Conservation (phyloP, 2,329 filamentous ascomycete genomes). For the Sphaerulina musiva region DNA sequence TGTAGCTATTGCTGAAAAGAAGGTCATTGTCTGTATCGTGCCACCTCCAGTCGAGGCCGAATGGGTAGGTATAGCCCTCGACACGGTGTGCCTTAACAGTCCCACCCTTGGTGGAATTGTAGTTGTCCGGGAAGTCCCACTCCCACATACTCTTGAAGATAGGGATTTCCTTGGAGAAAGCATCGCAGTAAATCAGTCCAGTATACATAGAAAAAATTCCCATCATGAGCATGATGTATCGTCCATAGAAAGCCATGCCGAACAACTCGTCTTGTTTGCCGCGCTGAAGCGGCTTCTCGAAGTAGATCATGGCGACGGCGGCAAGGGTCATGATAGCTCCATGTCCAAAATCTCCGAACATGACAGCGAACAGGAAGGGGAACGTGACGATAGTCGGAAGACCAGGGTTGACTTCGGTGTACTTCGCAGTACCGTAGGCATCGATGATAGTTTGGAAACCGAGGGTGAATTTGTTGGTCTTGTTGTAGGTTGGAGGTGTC, state of each 20-base stretch:
- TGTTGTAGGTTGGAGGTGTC: slow-evolving; percentile 92
- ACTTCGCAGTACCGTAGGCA: slow-evolving; percentile 94
- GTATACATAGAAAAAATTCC: slow-evolving; percentile 95
- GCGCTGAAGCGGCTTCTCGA: slow-evolving; percentile 71
- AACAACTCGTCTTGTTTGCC: slow-evolving; percentile 97
- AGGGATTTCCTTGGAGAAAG: slow-evolving; percentile 88
- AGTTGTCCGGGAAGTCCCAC: slow-evolving; percentile 62
- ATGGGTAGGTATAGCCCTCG: slow-evolving; percentile 79
- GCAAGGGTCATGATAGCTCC: slow-evolving; percentile 81
- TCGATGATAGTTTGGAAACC: slow-evolving; percentile 99
- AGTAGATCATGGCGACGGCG: slow-evolving; percentile 90
- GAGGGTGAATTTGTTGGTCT: slow-evolving; percentile 97
- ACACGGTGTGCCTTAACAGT: slow-evolving; percentile 59
- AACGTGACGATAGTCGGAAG: slow-evolving; percentile 95
- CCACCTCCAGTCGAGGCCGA: slow-evolving; percentile 94
- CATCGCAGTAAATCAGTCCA: slow-evolving; percentile 94
- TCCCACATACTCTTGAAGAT: slow-evolving; percentile 87
- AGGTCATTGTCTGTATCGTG: slow-evolving; percentile 92
- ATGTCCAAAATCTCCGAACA: slow-evolving; percentile 98
- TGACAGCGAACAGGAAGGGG: slow-evolving; percentile 98
- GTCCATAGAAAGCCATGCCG: slow-evolving; percentile 96
- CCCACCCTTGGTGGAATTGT: slow-evolving; percentile 34
- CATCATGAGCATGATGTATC: slow-evolving; percentile 99
- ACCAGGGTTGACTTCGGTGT: slow-evolving; percentile 93
- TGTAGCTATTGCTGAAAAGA: slow-evolving; percentile 95